A percentile compares a stretch with the other conserved stretches of the same genome.
Evolutionary conservation across 2,329 filamentous ascomycete species (phyloP).

Genomic region (Chaetomiaceae sp.): DNA sequence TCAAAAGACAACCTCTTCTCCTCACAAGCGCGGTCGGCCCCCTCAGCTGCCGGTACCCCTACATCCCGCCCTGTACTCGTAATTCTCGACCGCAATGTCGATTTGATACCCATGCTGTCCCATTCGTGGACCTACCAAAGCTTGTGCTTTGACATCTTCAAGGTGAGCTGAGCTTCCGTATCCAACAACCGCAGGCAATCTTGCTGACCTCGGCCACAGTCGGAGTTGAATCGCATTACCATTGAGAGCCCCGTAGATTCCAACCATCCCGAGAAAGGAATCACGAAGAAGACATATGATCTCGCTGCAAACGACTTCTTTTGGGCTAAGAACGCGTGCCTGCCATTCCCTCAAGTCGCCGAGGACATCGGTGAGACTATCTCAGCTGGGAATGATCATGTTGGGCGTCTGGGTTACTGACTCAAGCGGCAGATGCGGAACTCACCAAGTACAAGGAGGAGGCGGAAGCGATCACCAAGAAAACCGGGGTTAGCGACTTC

Average conservation of each 20-base stretch:
- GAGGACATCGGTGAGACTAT: conserved; percentile 59
- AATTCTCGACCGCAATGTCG: conserved; percentile 90
- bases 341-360: conserved; percentile 91
- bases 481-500: conserved; percentile 85
- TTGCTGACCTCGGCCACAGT: conserved; percentile 65
- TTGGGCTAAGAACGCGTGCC: conserved; percentile 85
- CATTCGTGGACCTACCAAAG: conserved; percentile 83
- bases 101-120: conserved; percentile 96
- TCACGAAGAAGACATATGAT: conserved; percentile 85
- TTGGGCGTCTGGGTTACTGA: background rate
- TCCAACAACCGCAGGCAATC: conserved; percentile 29
- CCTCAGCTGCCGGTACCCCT: conserved; percentile 53
- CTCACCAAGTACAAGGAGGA: conserved; percentile 94
- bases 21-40: conserved; percentile 44
- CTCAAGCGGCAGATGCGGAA: conserved; percentile 63
- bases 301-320: conserved; percentile 89
- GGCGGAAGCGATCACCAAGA: conserved; percentile 87
- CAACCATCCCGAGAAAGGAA: conserved; percentile 63
- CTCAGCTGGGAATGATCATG: background rate
- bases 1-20: conserved; percentile 98
- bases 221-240: conserved; percentile 75
- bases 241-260: conserved; percentile 81
- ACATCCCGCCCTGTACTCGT: conserved; percentile 82
- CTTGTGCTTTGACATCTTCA: conserved; percentile 61
- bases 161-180: conserved; percentile 17